Percentiles rank a stretch among this genome's conserved stretches.
phyloP scores from a whole-genome alignment of 768 basidiomycete genomes.

The Cystoderma amianthinum region DNA sequence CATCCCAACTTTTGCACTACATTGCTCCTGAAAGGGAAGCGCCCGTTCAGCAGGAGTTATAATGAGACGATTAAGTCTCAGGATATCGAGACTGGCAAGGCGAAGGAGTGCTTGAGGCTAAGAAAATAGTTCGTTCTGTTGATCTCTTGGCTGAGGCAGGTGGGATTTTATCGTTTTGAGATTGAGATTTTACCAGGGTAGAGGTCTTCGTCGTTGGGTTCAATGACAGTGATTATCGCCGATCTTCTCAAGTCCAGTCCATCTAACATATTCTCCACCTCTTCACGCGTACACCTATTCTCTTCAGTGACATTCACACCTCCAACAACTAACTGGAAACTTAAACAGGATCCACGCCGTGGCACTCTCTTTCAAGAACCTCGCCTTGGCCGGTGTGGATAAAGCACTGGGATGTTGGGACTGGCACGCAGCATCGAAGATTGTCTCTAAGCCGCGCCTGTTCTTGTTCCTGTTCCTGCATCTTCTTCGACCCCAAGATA shows the following conservation, averaged over 20 bases:
- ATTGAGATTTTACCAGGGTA: constrained; percentile 22
- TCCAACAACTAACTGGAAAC: constrained; percentile 82
- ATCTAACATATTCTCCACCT: constrained; percentile 25
- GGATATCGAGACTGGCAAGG: constrained; percentile 62
- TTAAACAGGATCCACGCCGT: constrained; percentile 88
- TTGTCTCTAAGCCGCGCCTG: constrained; percentile 38
- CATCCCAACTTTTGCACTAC: constrained; percentile 85
- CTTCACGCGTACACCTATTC: constrained; percentile 84
- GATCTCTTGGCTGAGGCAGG: constrained; percentile 82
- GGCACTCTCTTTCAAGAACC: constrained; percentile 75
- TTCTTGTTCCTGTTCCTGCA: constrained; percentile 5
- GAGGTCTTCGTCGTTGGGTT: constrained; percentile 91
- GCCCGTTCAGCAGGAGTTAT: constrained; percentile 84
- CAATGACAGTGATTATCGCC: constrained; percentile 89
- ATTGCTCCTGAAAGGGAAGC: constrained; percentile 66
- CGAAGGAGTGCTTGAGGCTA: constrained; percentile 74
- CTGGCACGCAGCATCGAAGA: constrained; percentile 84
- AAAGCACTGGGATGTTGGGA: constrained; percentile 84
- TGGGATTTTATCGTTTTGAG: no score
- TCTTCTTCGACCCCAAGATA: constrained; percentile 40
- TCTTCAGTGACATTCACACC: constrained; percentile 78
- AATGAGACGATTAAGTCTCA: constrained; percentile 92
- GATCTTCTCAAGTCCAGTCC: not conserved
- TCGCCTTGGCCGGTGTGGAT: constrained; percentile 78
- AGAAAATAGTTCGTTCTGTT: constrained; percentile 87